phyloP scores from a whole-genome alignment of 1,284 basidiomycete genomes.

The Rhodotorula sp. region DNA sequence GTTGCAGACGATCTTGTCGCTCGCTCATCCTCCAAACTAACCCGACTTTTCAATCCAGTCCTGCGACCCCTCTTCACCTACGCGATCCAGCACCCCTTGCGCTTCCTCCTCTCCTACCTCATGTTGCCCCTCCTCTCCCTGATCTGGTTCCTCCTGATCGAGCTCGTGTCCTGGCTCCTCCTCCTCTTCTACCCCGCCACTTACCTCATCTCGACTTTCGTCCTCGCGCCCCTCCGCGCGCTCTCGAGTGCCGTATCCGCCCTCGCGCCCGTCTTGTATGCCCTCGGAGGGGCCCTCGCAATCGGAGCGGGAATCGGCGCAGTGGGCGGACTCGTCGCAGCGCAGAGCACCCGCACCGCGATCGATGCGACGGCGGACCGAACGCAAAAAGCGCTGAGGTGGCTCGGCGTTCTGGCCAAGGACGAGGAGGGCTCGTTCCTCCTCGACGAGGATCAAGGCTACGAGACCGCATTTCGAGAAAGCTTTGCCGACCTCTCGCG shows the following conservation, averaged over 20 bases:
- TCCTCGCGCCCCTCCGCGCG: neutral
- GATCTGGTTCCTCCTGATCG: conserved; percentile 10
- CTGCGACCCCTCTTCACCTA: conserved; percentile 21
- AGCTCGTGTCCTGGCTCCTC: neutral
- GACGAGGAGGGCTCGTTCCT: neutral
- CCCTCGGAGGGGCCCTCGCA: conserved; percentile 12
- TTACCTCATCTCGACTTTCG: conserved; percentile 5
- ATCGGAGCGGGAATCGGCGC: conserved; percentile 9
- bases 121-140: conserved; percentile 10
- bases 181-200: neutral
- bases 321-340: conserved; percentile 14
- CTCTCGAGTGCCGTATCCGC: neutral
- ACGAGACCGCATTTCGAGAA: neutral
- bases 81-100: conserved; percentile 29
- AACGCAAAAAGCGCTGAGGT: neutral
- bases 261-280: conserved; percentile 9
- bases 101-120: conserved; percentile 22
- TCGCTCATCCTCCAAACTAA: neutral
- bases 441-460: neutral
- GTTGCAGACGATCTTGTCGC: too few species aligned
- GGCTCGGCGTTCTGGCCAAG: conserved; percentile 16
- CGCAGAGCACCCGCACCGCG: conserved; percentile 1
- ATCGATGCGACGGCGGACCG: conserved; percentile 2
- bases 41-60: neutral
- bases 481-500: neutral